These are phyloP conservation scores for Bothriochloa decipiens DNA, from an alignment of 176 grass and related monocot species.

Conservation along the genomic window DNA sequence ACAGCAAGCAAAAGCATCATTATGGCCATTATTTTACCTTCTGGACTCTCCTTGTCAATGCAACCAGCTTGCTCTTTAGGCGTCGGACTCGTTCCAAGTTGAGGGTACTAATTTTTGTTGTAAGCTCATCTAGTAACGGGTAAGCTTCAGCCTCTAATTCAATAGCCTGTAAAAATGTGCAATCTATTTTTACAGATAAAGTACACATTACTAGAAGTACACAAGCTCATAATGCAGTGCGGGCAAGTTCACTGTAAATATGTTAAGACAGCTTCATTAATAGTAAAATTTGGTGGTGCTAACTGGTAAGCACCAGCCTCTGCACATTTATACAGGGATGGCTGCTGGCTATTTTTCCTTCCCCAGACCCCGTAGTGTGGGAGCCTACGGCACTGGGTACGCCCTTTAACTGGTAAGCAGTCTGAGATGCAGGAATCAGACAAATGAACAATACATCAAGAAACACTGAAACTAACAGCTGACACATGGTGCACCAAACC, in stretches of 20 bases:
- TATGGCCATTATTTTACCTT: slow-evolving; percentile 55
- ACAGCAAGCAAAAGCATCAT: slow-evolving; percentile 24
- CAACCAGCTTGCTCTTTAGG: slow-evolving; percentile 90
- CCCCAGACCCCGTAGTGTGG: no score
- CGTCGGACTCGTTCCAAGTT: slow-evolving; percentile 81
- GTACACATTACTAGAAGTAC: background rate
- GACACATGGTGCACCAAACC: background rate
- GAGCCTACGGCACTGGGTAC: no score
- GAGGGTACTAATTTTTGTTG: slow-evolving; percentile 77
- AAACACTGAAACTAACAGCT: slow-evolving; percentile 14
- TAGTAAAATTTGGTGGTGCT: slow-evolving; percentile 2
- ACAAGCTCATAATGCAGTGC: background rate
- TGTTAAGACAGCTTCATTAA: slow-evolving; percentile 3
- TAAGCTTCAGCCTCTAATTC: slow-evolving; percentile 93
- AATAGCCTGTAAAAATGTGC: slow-evolving; percentile 61
- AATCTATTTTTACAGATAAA: background rate
- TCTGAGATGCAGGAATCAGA: background rate
- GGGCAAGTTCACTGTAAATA: background rate
- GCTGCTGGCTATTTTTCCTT: no score
- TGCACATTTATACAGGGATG: no score
- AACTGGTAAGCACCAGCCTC: background rate
- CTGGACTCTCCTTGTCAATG: slow-evolving; percentile 88
- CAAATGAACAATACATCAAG: background rate
- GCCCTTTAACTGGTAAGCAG: background rate
- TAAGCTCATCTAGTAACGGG: slow-evolving; percentile 85